phyloP scores from a whole-genome alignment of 2,329 filamentous ascomycete genomes.

The Colletotrichum gigasporum region DNA sequence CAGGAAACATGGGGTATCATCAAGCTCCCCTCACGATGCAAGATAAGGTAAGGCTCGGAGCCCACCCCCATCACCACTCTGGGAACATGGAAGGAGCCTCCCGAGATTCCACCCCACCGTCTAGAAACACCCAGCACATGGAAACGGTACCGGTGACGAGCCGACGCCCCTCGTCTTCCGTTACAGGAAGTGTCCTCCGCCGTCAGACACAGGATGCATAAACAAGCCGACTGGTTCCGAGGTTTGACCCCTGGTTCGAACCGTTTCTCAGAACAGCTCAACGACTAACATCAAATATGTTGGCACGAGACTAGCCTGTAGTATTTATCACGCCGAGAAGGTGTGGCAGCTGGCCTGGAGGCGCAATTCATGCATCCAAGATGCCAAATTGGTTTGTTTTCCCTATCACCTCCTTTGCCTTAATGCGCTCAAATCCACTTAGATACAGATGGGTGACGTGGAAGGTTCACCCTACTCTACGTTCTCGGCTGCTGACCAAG shows the following conservation, averaged over 20 bases:
- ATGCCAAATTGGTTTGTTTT: background rate
- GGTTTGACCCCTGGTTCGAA: background rate
- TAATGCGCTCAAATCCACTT: background rate
- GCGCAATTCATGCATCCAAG: background rate
- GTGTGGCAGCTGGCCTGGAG: background rate
- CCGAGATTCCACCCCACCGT: slow-evolving; percentile 25
- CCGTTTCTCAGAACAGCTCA: background rate
- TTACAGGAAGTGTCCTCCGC: background rate
- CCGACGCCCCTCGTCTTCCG: background rate
- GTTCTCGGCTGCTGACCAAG: background rate
- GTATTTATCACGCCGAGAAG: background rate
- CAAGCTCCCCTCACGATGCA: slow-evolving; percentile 10
- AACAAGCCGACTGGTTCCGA: background rate
- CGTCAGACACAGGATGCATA: background rate
- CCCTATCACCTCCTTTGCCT: too few relatives aligned
- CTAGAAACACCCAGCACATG: background rate
- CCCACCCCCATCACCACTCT: slow-evolving; percentile 8
- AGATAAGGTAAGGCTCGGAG: slow-evolving; percentile 26
- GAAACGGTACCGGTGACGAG: background rate
- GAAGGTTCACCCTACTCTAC: background rate
- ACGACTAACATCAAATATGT: background rate
- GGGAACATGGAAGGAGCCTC: slow-evolving; percentile 25
- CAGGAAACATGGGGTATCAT: background rate
- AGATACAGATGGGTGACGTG: background rate
- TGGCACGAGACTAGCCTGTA: slow-evolving; percentile 6